Evolutionary conservation across 257 asterid genomes (phyloP), one percentile per base, ranked within the genome.

Genomic region (Ligustrum vulgare): DNA sequence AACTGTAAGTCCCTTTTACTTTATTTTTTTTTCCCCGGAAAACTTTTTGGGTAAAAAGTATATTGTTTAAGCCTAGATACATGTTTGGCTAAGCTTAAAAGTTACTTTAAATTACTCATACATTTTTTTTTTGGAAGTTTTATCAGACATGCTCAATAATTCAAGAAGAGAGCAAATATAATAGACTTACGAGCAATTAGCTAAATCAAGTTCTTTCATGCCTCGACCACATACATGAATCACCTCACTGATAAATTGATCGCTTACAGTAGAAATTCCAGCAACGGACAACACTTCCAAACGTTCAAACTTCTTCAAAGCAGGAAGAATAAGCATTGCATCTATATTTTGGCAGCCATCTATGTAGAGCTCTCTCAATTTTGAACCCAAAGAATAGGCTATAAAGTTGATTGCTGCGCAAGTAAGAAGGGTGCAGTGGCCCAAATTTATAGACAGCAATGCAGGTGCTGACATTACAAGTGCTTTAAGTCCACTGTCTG

Each of bases 261-360:
- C 96, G 7, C 86, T 83, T 51, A 93, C 79, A 31, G 84, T 80
- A 22, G 54, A 80, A 62, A 86, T 72, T 73, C 89, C 88, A 66
- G 96, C 93, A 72, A 93, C 95, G 13, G 98, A 93, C 76, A 93
- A 75, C 39, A 90, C 90, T 82, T 93, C 97, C 87, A 93, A 81
- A 79, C 32, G 60, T 68, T 76, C 78, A 54, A 91, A 84, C 81
- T 89, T 88, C 77, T 76, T 75, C 60, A 91, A 72, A 25, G 92
- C 88, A 67, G 91, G 87, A 67, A 86, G 72, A 77, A 82, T 86
- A 65, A 45, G 80, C 83, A 78, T 80, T 4, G 87, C 86, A 49
- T 91, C 79, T 81, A 93, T 80, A 77, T 79, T 90, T 62, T 60
- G 84, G 88, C 98, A 93, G 39, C 83, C 89, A 76, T 89, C 89